These are phyloP conservation scores for Carnegiea gigantea DNA, from an alignment of 179 eudicot species.

Conservation along the genomic window DNA sequence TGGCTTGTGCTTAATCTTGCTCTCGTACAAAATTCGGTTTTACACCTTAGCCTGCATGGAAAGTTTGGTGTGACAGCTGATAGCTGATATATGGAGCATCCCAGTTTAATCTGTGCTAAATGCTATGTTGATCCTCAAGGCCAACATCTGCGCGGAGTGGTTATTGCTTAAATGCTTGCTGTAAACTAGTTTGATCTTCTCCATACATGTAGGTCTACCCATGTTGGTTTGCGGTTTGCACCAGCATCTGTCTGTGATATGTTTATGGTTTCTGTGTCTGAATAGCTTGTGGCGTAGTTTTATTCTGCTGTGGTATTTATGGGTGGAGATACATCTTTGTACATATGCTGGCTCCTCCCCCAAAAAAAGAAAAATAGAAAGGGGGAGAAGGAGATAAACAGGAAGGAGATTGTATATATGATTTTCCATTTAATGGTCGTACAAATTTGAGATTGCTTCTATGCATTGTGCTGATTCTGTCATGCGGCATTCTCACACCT, in stretches of 20 bases:
- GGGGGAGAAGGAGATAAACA: not conserved
- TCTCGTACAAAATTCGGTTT: not conserved
- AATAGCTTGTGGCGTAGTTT: not conserved
- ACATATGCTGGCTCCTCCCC: no score
- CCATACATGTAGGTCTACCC: not conserved
- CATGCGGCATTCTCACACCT: not conserved
- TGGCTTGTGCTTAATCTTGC: not conserved
- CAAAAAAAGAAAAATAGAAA: not conserved
- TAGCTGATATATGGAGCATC: not conserved
- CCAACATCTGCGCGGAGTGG: not conserved
- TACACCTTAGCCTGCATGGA: not conserved
- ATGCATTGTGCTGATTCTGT: not conserved
- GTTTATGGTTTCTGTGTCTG: not conserved
- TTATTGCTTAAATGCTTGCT: not conserved
- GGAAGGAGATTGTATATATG: not conserved
- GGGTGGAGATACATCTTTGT: no score
- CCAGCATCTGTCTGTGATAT: not conserved
- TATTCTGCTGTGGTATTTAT: no score
- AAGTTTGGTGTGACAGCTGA: not conserved
- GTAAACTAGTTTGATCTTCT: not conserved
- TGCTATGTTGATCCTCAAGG: not conserved
- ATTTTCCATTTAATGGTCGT: not conserved
- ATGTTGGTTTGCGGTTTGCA: not conserved
- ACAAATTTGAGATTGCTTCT: not conserved
- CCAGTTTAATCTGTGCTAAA: not conserved